Percentiles rank a stretch among this genome's conserved stretches.
Evolutionary conservation across 2,329 filamentous ascomycete species (phyloP).

Genomic region (Colletotrichum incanum): DNA sequence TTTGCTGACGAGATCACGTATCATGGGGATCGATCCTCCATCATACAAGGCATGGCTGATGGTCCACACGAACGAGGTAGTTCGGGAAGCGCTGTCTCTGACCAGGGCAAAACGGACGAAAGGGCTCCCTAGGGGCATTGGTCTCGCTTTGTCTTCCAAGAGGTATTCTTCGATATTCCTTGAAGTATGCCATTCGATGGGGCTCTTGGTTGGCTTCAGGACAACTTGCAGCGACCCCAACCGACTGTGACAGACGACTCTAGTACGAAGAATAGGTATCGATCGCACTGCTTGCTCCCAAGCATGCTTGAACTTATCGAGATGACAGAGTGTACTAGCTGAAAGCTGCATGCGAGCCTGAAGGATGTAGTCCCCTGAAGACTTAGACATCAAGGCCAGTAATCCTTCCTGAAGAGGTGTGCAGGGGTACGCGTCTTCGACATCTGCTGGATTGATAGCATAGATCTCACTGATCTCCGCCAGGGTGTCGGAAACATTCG

Average conservation of each 20-base stretch:
- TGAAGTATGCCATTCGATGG: not conserved
- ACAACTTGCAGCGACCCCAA: not conserved
- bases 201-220: not conserved
- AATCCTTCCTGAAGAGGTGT: conserved; percentile 59
- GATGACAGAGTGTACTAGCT: not conserved
- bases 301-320: not conserved
- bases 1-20: not conserved
- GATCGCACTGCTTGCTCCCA: not conserved
- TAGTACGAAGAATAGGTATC: not conserved
- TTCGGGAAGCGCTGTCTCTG: conserved; percentile 2
- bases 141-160: not conserved
- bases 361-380: conserved; percentile 53
- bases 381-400: conserved; percentile 53
- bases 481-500: not conserved
- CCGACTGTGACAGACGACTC: not conserved
- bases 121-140: not conserved
- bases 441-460: not conserved
- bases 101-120: conserved; percentile 43
- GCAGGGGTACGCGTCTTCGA: conserved; percentile 57
- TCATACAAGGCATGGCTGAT: conserved; percentile 25
- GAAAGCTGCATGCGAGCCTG: not conserved
- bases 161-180: not conserved
- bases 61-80: conserved; percentile 38
- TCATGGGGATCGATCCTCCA: not conserved
- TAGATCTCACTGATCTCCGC: not conserved